Base-by-base conservation (phyloP, 495 filamentous ascomycete genomes). In the Elaphomyces granulatus region DNA sequence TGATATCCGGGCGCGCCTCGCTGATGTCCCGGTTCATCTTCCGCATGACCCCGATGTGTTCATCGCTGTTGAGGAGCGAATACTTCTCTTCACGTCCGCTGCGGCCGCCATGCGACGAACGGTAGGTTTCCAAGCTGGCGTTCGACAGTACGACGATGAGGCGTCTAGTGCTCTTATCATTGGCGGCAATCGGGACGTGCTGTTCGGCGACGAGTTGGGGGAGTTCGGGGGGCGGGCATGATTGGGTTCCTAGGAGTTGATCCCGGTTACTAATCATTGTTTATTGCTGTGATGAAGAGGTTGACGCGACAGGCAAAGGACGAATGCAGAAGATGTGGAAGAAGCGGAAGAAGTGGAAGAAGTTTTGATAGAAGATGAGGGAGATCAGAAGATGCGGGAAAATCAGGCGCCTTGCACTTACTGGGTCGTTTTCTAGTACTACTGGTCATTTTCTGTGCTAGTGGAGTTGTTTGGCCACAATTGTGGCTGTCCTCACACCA, bases 11-110 rank as follows among this genome's bases (percentile, higher is more conserved):
- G 38, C 90, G 77, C 20, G 90, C 90, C 55, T 98, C 90, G 54
- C 87, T 94, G 50, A 98, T 98, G 52, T 98, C 90, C 36, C 90
- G 69, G 63, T 92, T 92, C 88, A 94, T 95, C 72, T 95, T 98
- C 54, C 92, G 80, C 84, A 96, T 90, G 45, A 95, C 79, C 37
- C 90, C 92, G 45, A 98, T 98, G 56, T 98, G 90, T 63, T 98
- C 90, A 50, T 98, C 90, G 56, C 87, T 94, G 70, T 98, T 98
- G 47, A 98, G 73, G 32, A 98, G 67, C 34, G 85, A 85, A 62
- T 90, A 96, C 55, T 95, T 95, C 49, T 96, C 90, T 48, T 94
- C 87, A 16, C 78, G 68, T 30, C 78, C 78, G 45, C 66, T 71
- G 41, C 81, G 77, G 17, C 79, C 75, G 40, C 74, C 74, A 35